Conservation (phyloP, 75 land plant genomes). For the Sequoiadendron giganteum region DNA sequence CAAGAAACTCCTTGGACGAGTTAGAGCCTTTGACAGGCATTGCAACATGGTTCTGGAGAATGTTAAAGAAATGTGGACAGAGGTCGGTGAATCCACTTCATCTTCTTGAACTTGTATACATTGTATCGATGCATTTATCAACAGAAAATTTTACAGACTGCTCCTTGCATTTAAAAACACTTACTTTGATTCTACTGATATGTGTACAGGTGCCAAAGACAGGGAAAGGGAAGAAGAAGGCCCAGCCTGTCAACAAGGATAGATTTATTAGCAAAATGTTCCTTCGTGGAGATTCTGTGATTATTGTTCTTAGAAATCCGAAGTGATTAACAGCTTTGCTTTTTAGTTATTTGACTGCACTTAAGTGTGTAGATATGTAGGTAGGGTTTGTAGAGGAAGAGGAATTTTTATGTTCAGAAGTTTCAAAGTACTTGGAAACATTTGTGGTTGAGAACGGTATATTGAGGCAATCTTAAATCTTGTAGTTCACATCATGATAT, state of each 20-base stretch:
- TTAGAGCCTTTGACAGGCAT: conserved; percentile 95
- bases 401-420: neutral
- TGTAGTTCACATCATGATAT: neutral
- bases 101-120: neutral
- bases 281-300: conserved; percentile 93
- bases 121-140: neutral
- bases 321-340: conserved; percentile 24
- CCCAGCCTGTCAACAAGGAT: conserved; percentile 91
- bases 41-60: conserved; percentile 99
- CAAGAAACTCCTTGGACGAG: conserved; percentile 87
- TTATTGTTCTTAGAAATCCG: conserved; percentile 82
- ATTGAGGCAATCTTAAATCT: neutral
- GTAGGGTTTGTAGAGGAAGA: neutral
- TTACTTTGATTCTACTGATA: neutral
- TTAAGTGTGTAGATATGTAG: neutral
- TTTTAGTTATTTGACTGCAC: neutral
- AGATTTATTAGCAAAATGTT: conserved; percentile 99
- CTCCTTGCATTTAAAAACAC: neutral
- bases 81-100: conserved; percentile 39
- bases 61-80: conserved; percentile 99
- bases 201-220: conserved; percentile 83
- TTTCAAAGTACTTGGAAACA: neutral
- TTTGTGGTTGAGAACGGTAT: neutral
- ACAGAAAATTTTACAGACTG: neutral
- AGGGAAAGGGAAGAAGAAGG: conserved; percentile 92